A percentile compares a stretch with the other conserved stretches of the same genome.
phyloP scores from a whole-genome alignment of 768 basidiomycete species.

The Rhodocollybia butyracea region DNA sequence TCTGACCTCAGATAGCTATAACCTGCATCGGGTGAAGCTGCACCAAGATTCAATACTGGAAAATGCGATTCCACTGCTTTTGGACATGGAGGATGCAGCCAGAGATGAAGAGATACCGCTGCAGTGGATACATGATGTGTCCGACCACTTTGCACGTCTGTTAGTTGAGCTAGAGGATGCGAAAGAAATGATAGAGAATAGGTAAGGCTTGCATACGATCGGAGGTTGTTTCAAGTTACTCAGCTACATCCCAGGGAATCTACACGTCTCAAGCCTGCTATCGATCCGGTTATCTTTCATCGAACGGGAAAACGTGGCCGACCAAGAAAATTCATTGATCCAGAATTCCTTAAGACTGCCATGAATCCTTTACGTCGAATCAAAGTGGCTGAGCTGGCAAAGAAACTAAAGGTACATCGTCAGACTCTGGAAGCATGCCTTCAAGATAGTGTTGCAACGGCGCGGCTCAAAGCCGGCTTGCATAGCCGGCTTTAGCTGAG shows the following conservation, averaged over 20 bases:
- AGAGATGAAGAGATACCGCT: background rate
- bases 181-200: background rate
- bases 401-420: constrained; percentile 11
- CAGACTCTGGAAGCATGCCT: constrained; percentile 10
- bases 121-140: background rate
- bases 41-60: background rate
- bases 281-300: constrained; percentile 1
- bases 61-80: background rate
- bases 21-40: background rate
- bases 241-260: background rate
- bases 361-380: constrained; percentile 10
- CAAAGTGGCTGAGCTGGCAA: constrained; percentile 8
- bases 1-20: background rate
- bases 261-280: background rate
- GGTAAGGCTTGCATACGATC: background rate
- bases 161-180: background rate
- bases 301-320: background rate
- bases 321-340: no score
- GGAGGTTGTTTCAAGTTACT: background rate
- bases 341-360: constrained; percentile 7
- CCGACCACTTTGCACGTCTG: background rate
- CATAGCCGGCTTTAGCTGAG: no score
- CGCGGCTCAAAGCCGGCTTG: no score
- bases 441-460: no score
- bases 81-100: no score